These are phyloP conservation scores for Alternaria gaisen DNA, from an alignment of 2,329 filamentous ascomycete species.

Conservation along the genomic window DNA sequence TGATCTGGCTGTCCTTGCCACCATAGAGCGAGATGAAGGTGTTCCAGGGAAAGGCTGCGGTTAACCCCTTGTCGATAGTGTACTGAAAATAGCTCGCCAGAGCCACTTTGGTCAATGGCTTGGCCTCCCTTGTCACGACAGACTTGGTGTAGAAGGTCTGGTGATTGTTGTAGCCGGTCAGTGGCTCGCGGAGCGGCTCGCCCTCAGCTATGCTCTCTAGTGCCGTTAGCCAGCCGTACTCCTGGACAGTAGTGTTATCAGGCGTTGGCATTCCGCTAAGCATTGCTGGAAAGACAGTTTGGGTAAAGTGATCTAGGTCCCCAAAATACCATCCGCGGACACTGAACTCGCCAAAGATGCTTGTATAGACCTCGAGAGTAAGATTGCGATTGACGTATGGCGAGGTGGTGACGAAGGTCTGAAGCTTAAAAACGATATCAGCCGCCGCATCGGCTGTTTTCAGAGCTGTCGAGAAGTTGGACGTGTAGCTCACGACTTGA, in stretches of 20 bases:
- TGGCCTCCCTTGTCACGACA: slow-evolving; percentile 10
- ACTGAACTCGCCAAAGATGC: slow-evolving; percentile 4
- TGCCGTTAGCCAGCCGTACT: slow-evolving; percentile 4
- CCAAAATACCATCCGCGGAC: slow-evolving; percentile 16
- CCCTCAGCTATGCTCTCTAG: slow-evolving; percentile 14
- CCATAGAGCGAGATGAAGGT: slow-evolving; percentile 10
- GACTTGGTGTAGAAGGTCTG: slow-evolving; percentile 17
- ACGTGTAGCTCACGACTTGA: slow-evolving; percentile 1
- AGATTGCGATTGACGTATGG: slow-evolving; percentile 5
- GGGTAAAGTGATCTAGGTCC: not conserved
- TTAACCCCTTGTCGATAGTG: slow-evolving; percentile 2
- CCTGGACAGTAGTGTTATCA: slow-evolving; percentile 5
- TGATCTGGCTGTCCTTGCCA: slow-evolving; percentile 14
- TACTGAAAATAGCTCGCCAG: slow-evolving; percentile 4
- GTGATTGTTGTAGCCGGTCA: slow-evolving; percentile 10
- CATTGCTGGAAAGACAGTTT: slow-evolving; percentile 5
- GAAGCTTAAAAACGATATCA: slow-evolving; percentile 7
- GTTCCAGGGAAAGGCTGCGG: not conserved
- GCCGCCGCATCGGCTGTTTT: slow-evolving; percentile 3
- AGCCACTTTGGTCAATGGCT: slow-evolving; percentile 7
- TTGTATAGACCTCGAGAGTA: slow-evolving; percentile 11
- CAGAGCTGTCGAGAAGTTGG: slow-evolving; percentile 5
- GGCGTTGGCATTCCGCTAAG: slow-evolving; percentile 4
- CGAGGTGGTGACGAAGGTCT: slow-evolving; percentile 6
- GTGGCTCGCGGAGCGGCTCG: slow-evolving; percentile 13